Conservation (phyloP, 2,329 filamentous ascomycete genomes). For the Bipolaris oryzae region DNA sequence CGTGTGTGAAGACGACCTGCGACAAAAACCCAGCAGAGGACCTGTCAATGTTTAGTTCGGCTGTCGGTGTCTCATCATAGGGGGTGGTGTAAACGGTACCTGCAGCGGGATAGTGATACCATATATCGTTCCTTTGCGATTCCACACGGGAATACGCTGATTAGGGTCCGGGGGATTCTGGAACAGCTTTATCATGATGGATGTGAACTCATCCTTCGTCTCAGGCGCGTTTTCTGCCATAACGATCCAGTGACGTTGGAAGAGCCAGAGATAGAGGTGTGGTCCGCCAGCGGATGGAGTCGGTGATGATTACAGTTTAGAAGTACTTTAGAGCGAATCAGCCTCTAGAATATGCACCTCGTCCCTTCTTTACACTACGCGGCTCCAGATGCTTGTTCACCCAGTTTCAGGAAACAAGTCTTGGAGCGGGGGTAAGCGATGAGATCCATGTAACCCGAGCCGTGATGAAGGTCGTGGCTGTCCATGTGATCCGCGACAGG, state of each 20-base stretch:
- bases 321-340: too few relatives aligned
- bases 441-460: not conserved
- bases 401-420: not conserved
- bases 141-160: slow-evolving; percentile 28
- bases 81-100: slow-evolving; percentile 16
- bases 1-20: slow-evolving; percentile 36
- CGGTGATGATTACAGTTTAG: too few relatives aligned
- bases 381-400: not conserved
- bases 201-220: slow-evolving; percentile 18
- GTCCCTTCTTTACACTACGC: not conserved
- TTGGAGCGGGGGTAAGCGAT: slow-evolving; percentile 1
- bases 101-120: slow-evolving; percentile 38
- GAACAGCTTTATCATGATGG: slow-evolving; percentile 24
- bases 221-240: not conserved
- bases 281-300: not conserved
- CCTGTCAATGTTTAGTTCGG: slow-evolving; percentile 21
- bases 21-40: slow-evolving; percentile 35
- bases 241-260: not conserved
- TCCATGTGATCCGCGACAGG: not conserved
- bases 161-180: slow-evolving; percentile 32
- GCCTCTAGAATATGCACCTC: not conserved
- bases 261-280: not conserved
- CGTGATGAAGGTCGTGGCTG: not conserved
- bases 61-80: not conserved
- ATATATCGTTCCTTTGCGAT: slow-evolving; percentile 30